These are phyloP conservation scores for Hortiboletus campestris DNA, from an alignment of 768 basidiomycete genomes.

Conservation along the genomic window DNA sequence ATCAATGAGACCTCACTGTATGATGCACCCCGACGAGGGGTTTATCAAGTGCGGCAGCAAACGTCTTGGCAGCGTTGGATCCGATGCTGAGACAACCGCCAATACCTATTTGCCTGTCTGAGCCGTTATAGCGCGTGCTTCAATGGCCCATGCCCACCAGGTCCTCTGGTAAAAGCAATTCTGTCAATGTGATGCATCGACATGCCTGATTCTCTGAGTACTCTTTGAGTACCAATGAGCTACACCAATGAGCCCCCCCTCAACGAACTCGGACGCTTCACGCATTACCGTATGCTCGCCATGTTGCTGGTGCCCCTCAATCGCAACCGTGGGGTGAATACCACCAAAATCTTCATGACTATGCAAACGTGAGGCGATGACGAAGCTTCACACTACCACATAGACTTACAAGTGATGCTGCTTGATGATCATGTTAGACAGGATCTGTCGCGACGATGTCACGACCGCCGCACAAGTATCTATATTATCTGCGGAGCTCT, in stretches of 20 bases:
- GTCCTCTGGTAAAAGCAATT: conserved; percentile 88
- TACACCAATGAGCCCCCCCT: conserved; percentile 25
- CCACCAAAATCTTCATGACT: conserved; percentile 48
- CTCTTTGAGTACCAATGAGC: conserved; percentile 68
- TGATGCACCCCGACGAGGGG: conserved; percentile 92
- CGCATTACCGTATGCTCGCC: conserved; percentile 35
- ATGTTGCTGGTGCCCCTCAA: conserved; percentile 79
- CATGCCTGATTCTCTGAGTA: conserved; percentile 64
- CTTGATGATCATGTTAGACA: conserved; percentile 84
- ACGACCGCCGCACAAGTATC: conserved; percentile 93
- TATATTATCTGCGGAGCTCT: conserved; percentile 91
- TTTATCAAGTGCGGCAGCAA: conserved; percentile 75
- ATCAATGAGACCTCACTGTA: conserved; percentile 58
- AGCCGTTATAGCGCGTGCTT: not conserved
- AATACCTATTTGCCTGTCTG: conserved; percentile 49
- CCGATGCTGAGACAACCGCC: conserved; percentile 77
- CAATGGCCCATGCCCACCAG: conserved; percentile 44
- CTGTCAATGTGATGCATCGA: conserved; percentile 69
- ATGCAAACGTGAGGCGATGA: not conserved
- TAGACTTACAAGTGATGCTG: conserved; percentile 59
- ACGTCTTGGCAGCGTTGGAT: conserved; percentile 78
- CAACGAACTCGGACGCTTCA: not conserved
- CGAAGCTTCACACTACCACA: too few relatives aligned
- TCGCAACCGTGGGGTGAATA: conserved; percentile 76
- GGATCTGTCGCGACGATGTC: conserved; percentile 60